Base-by-base conservation (phyloP, 805 yeast genomes). In the Aciculoconidium aculeatum region DNA sequence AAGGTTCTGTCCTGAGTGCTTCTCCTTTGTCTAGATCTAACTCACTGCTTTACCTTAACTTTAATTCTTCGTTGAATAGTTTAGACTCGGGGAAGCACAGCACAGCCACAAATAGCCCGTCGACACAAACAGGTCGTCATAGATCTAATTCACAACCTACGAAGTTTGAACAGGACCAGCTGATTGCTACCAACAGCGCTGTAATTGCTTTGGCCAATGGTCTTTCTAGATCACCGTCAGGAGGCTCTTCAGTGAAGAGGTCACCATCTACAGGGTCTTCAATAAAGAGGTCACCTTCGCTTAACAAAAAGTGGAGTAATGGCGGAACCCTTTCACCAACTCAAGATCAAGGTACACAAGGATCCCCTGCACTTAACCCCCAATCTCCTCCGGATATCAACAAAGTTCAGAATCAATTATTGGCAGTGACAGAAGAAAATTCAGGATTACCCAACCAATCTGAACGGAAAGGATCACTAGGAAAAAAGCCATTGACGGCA, bases 81-180 rank as follows among this genome's bases (percentile, higher is more conserved):
- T 14, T 40, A 26, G 41, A 40, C 15, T 21, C 11, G 25, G 15
- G 29, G 28, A n/a, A n/a, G n/a, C n/a, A n/a, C n/a, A n/a, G n/a
- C n/a, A 8, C 20, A 8, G 6, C 17, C 13, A 18, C 31, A 30
- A 4, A 31, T 25, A n/a, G 27, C 38, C 10, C 34, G 31, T 7
- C 37, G 2, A 31, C 39, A 1, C 43, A 28, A 5, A 17, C 27
- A 6, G 51, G 51, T 8, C 51, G 67, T 9, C 47, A 53, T 9
- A 46, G 67, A 27, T 52, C 67, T 4, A 58, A 51, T 34, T 60
- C 67, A 5, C 66, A 60, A 31, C 66, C 66, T 1, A 34, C 32
- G 8, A 34, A 27, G 8, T 32, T 41, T 51, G 29, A 44, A 34
- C 10, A 36, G 33, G 20, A 45, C 31, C 15, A 36, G 23, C 26